Conservation (phyloP, 805 yeast species). For the Metschnikowia colocasiae region DNA sequence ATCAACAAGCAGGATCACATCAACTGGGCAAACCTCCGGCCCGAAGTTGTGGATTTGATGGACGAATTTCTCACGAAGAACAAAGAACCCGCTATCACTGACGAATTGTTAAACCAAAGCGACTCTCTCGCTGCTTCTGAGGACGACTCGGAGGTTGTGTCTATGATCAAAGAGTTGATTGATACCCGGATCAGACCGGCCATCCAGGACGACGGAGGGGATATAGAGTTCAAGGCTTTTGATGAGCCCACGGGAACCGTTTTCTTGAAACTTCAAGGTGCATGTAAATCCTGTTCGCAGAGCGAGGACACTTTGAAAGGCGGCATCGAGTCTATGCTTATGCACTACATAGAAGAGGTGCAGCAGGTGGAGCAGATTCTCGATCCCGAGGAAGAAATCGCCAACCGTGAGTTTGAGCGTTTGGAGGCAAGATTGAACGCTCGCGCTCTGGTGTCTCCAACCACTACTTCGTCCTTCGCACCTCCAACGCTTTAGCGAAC, state of each 20-base stretch:
- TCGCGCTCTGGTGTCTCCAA: constrained; percentile 14
- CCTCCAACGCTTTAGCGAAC: constrained; percentile 22
- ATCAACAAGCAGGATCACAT: constrained; percentile 60
- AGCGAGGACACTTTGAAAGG: constrained; percentile 89
- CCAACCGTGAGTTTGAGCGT: constrained; percentile 79
- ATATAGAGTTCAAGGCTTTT: constrained; percentile 82
- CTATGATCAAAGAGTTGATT: constrained; percentile 86
- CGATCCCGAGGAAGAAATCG: constrained; percentile 72
- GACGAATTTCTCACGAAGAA: constrained; percentile 42
- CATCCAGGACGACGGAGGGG: constrained; percentile 98
- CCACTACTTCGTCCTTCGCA: constrained; percentile 15
- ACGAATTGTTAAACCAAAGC: constrained; percentile 35
- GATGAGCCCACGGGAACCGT: constrained; percentile 86
- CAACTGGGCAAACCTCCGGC: constrained; percentile 56
- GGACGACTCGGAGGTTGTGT: constrained; percentile 61
- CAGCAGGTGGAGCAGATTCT: constrained; percentile 81
- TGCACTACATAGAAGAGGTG: constrained; percentile 95
- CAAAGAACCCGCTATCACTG: constrained; percentile 39
- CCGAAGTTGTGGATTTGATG: constrained; percentile 63
- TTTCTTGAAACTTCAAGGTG: constrained; percentile 85
- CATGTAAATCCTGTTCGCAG: constrained; percentile 90
- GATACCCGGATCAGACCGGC: constrained; percentile 97
- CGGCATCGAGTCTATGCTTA: constrained; percentile 97
- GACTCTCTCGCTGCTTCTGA: constrained; percentile 49
- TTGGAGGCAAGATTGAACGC: constrained; percentile 52